These are phyloP conservation scores for Myrica gale DNA, from an alignment of 306 rosid species.

Conservation along the genomic window DNA sequence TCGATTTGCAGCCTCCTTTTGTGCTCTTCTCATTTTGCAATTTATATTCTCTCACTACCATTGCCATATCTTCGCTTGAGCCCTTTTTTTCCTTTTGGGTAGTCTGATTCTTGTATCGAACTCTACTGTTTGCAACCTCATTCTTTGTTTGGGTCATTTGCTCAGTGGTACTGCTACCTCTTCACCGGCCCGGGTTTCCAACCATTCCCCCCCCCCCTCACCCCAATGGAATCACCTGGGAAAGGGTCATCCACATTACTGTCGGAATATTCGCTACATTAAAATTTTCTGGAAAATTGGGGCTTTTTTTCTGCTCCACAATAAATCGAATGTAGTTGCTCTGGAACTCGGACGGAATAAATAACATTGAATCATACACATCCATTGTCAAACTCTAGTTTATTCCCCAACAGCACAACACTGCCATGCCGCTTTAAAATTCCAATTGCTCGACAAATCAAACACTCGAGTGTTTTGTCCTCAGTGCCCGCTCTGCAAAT, in stretches of 20 bases:
- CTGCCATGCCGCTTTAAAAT: background rate
- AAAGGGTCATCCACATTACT: background rate
- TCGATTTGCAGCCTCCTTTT: slow-evolving; percentile 64
- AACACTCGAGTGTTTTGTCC: background rate
- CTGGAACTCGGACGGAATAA: background rate
- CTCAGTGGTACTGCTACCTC: too few species aligned
- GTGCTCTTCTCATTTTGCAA: slow-evolving; percentile 57
- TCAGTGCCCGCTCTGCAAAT: slow-evolving; percentile 61
- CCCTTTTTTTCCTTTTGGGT: slow-evolving; percentile 67
- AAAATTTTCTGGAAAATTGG: background rate
- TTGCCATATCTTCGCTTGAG: slow-evolving; percentile 83
- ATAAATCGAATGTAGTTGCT: background rate
- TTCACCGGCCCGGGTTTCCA: too few species aligned
- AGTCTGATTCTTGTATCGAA: slow-evolving; percentile 58
- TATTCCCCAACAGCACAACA: background rate
- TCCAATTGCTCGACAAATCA: background rate
- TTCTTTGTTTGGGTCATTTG: too few species aligned
- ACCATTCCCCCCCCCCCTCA: too few species aligned
- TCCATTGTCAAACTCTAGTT: background rate
- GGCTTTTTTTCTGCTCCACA: background rate
- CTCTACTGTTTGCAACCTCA: too few species aligned
- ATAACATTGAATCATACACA: background rate
- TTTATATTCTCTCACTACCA: slow-evolving; percentile 72
- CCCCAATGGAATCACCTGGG: too few species aligned
- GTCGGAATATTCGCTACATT: background rate